Percentiles rank a stretch among this genome's conserved stretches.
These are phyloP conservation scores for Beauveria medogensis DNA, from an alignment of 2,329 filamentous ascomycete genomes.

Conservation along the genomic window DNA sequence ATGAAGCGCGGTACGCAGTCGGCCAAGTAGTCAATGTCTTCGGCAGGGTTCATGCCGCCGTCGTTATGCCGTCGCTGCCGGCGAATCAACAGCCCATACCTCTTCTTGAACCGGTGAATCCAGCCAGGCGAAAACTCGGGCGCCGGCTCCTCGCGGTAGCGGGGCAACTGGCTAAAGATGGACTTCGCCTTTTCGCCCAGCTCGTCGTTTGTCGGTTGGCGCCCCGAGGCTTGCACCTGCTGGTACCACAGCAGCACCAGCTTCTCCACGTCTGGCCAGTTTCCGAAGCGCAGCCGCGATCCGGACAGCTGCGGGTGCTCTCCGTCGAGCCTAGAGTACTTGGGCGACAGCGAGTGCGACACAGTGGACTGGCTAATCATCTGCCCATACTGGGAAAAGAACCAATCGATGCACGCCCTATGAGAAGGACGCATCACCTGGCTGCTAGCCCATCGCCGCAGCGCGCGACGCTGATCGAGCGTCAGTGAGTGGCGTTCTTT, in stretches of 20 bases:
- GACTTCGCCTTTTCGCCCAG: conserved; percentile 53
- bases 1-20: conserved; percentile 54
- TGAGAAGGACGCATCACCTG: conserved; percentile 50
- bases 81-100: conserved; percentile 49
- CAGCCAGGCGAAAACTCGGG: conserved; percentile 57
- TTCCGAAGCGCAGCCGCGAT: conserved; percentile 53
- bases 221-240: conserved; percentile 41
- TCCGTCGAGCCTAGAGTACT: conserved; percentile 53
- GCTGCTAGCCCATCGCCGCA: conserved; percentile 51
- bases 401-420: conserved; percentile 57
- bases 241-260: conserved; percentile 49
- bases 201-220: conserved; percentile 54
- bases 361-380: conserved; percentile 56
- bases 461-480: conserved; percentile 52
- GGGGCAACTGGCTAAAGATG: conserved; percentile 50
- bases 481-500: conserved; percentile 52
- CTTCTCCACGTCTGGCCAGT: conserved; percentile 57
- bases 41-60: conserved; percentile 38
- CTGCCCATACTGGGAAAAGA: conserved; percentile 48
- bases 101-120: conserved; percentile 58
- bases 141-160: conserved; percentile 51
- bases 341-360: conserved; percentile 53
- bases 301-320: conserved; percentile 53
- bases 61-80: conserved; percentile 47
- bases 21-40: conserved; percentile 52